Base-by-base conservation (phyloP, 2,329 filamentous ascomycete species). In the Neonectria punicea region DNA sequence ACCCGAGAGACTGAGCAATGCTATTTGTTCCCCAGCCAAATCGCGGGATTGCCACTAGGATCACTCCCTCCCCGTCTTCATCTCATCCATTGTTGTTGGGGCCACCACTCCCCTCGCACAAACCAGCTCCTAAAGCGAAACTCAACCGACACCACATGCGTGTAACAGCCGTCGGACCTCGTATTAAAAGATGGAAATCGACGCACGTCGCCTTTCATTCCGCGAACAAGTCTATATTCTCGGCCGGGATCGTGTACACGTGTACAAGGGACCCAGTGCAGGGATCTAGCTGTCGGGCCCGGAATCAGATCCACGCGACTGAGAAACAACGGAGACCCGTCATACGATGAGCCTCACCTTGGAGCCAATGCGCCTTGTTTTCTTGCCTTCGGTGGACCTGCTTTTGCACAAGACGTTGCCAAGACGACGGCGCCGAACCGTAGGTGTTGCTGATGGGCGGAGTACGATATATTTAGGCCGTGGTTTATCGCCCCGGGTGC, bases 161-260 rank as follows among this genome's bases (percentile, higher is more conserved):
- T 71, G 69, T 70, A 50, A 54, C n/a, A 65, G 30, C 51, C 56
- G 53, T 66, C 59, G 58, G 65, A 57, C 39, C 67, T 71, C 69
- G 69, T 71, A 68, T 71, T 53, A 25, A 39, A 5, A n/a, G 16
- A 20, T 13, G 41, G 14, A 8, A 8, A 22, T 18, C 25, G 22
- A 41, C 14, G 50, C 53, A 20, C 16, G 43, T 61, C 41, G 16
- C 28, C 39, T 44, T 34, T 25, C 41, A 30, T 13, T 34, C 54
- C 30, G n/a, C 32, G 16, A 53, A 65, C 39, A 65, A 36, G n/a
- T 22, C 41, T 46, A n/a, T 34, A 1, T 47, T 46, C 44, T 55
- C 49, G 50, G 41, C 30, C 51, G 28, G 22, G 28, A 20, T 18
- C 54, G 57, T 20, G 58, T 71, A 69, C 68, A 70, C 68, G 66